Evolutionary conservation across 257 asterid species (phyloP).

Genomic region (Ligustrum vulgare): DNA sequence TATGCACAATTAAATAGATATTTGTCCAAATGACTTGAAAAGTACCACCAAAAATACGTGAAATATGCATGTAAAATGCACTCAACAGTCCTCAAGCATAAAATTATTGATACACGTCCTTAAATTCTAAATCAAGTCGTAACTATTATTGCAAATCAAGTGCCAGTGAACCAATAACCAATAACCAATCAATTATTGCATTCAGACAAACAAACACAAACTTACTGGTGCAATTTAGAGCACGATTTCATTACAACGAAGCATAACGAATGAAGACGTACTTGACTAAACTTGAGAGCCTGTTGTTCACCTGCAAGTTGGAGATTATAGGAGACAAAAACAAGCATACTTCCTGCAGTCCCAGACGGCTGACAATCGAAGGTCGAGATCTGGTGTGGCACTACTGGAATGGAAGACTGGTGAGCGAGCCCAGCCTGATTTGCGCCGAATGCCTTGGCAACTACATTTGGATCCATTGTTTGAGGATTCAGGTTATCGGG

Average conservation of each 20-base stretch:
- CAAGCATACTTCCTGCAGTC: slow-evolving; percentile 56
- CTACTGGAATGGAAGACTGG: slow-evolving; percentile 56
- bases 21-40: too few relatives aligned
- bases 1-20: too few relatives aligned
- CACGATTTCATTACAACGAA: not conserved
- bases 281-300: slow-evolving; percentile 66
- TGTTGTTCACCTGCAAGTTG: slow-evolving; percentile 65
- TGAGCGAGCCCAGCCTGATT: slow-evolving; percentile 52
- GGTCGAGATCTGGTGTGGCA: slow-evolving; percentile 53
- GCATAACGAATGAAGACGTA: not conserved
- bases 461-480: slow-evolving; percentile 59
- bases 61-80: too few relatives aligned
- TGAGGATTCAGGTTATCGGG: slow-evolving; percentile 10
- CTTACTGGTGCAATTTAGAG: not conserved
- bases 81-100: not conserved
- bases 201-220: not conserved
- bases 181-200: too few relatives aligned
- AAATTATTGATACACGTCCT: too few relatives aligned
- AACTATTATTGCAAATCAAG: too few relatives aligned
- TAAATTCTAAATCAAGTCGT: too few relatives aligned
- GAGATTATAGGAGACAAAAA: slow-evolving; percentile 52
- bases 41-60: too few relatives aligned
- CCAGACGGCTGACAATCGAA: slow-evolving; percentile 63
- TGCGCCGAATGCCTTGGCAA: slow-evolving; percentile 57
- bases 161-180: too few relatives aligned